Evolutionary conservation across 2,329 filamentous ascomycete species (phyloP), one percentile per base, ranked within the genome.

Genomic region (Aspergillus jensenii): DNA sequence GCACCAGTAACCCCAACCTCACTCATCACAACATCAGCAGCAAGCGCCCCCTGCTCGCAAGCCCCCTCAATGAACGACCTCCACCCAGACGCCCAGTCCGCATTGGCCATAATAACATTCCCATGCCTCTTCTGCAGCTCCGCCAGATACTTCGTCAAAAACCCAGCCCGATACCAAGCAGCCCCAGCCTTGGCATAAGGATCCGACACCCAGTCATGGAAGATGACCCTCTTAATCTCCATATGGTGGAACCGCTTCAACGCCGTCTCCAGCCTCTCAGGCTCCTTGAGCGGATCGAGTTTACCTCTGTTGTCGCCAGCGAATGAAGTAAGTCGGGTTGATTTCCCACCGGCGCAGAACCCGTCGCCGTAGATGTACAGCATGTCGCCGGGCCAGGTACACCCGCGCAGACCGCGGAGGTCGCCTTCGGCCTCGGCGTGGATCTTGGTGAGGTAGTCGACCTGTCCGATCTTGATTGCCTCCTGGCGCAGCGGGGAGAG

Each of bases 11-110:
- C 3, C 27, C 27, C 27, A 31, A 31, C 27, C 8, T 31, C 27
- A 9, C 27, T 31, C 17, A 15, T 31, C 25, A 46, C 40, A 3
- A 27, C 14, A 4, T 21, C 27, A 5, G 43, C 44, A 5, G 61
- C 59, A 19, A 55, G 58, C 14, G 11, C 44, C 19, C 72, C 71
- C 23, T 66, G 56, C 56, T 74, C 71, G 33, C 74, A 65, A 2
- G 70, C 72, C 6, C 72, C 72, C 45, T 74, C 71, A 23, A 73
- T 63, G 17, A 71, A 73, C 1, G 65, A 66, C 35, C 71, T 61
- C 71, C 71, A 75, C 2, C 69, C 70, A 43, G 56, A 43, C 3
- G 71, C 68, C 70, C 71, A 74, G 52, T 75, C 72, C 4, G 67
- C 65, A 48, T 60, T 70, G 2, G 70, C 71, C 51, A 74, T 65